A percentile compares a stretch with the other conserved stretches of the same genome.
These are phyloP conservation scores for Picea glauca DNA, from an alignment of 75 land plant species.

Conservation along the genomic window DNA sequence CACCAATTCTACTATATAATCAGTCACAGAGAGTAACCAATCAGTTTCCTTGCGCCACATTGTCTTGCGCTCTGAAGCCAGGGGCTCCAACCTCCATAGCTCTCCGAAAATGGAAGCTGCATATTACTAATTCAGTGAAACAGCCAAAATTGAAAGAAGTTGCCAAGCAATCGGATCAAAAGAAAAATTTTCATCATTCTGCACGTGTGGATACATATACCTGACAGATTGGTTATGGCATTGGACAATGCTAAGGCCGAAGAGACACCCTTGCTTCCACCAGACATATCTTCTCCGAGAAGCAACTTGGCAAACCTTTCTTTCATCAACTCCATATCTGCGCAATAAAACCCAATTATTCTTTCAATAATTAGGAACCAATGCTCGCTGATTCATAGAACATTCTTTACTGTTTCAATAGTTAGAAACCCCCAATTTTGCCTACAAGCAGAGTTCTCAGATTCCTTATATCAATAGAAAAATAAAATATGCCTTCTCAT, in stretches of 20 bases:
- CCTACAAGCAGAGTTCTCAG: not conserved
- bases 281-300: slow-evolving; percentile 76
- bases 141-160: slow-evolving; percentile 4
- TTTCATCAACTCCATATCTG: slow-evolving; percentile 69
- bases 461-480: not conserved
- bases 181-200: not conserved
- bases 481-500: not conserved
- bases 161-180: not conserved
- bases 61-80: slow-evolving; percentile 40
- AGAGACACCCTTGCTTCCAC: slow-evolving; percentile 66
- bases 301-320: slow-evolving; percentile 64
- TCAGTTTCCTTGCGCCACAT: slow-evolving; percentile 66
- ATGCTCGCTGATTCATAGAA: not conserved
- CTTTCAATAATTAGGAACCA: not conserved
- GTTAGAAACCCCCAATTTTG: not conserved
- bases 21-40: slow-evolving; percentile 64
- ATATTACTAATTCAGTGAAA: not conserved
- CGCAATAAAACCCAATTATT: not conserved
- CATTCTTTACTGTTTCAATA: not conserved
- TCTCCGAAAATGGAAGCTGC: slow-evolving; percentile 75
- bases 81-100: slow-evolving; percentile 58
- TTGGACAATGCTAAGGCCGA: slow-evolving; percentile 68
- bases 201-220: slow-evolving; percentile 13
- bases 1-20: slow-evolving; percentile 69
- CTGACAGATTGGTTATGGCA: slow-evolving; percentile 70